Percentiles rank a stretch among this genome's conserved stretches.
Evolutionary conservation across 805 yeast species (phyloP).

Genomic region (Nematodospora valgi): DNA sequence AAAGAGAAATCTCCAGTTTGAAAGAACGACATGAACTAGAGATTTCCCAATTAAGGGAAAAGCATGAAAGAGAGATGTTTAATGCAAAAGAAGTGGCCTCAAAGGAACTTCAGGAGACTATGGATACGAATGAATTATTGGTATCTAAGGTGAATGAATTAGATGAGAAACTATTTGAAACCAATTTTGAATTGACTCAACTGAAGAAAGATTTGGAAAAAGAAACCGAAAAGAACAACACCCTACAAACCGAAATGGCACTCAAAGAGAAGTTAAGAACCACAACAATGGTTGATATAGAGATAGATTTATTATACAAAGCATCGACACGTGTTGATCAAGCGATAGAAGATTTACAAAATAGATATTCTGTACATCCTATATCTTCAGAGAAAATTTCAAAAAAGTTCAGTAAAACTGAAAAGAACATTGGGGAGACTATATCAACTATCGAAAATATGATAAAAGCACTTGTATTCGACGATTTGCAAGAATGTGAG

Average conservation of each 20-base stretch:
- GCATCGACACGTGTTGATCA: slow-evolving; percentile 7
- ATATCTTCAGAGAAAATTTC: background rate
- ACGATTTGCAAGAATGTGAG: slow-evolving; percentile 4
- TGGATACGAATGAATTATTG: slow-evolving; percentile 7
- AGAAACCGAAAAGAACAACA: slow-evolving; percentile 4
- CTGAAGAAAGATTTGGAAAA: slow-evolving; percentile 10
- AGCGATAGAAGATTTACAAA: slow-evolving; percentile 1
- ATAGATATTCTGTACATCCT: background rate
- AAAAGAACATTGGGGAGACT: slow-evolving; percentile 4
- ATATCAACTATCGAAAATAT: slow-evolving; percentile 2
- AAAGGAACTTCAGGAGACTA: slow-evolving; percentile 3
- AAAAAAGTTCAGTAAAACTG: slow-evolving; percentile 5
- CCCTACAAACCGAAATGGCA: slow-evolving; percentile 6
- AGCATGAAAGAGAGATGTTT: background rate
- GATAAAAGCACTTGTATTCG: slow-evolving; percentile 2
- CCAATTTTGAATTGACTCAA: slow-evolving; percentile 7
- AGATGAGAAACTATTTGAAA: slow-evolving; percentile 7
- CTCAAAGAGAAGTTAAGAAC: slow-evolving; percentile 8
- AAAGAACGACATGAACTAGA: slow-evolving; percentile 8
- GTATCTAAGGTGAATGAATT: slow-evolving; percentile 1
- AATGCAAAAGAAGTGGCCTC: background rate
- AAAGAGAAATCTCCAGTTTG: background rate
- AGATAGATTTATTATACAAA: slow-evolving; percentile 2
- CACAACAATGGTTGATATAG: slow-evolving; percentile 2
- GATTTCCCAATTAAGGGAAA: slow-evolving; percentile 7